phyloP scores from a whole-genome alignment of 306 rosid species.

The Comarum palustre region DNA sequence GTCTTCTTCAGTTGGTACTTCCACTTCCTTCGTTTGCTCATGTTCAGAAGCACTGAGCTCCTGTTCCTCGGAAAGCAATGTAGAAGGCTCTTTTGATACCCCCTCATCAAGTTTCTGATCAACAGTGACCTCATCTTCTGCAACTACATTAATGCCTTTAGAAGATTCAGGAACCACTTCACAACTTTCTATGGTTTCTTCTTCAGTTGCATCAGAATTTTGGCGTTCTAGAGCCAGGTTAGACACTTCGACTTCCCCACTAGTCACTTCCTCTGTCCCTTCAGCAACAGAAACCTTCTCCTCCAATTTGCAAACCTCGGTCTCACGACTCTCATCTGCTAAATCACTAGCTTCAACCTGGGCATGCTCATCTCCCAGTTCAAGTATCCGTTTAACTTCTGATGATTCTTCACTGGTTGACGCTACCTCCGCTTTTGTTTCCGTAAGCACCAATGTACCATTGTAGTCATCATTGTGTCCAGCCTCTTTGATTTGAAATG shows the following conservation, averaged over 20 bases:
- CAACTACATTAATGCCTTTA: not conserved
- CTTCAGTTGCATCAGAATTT: constrained; percentile 1
- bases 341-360: constrained; percentile 7
- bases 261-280: not conserved
- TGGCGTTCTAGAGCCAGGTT: not conserved
- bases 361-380: constrained; percentile 13
- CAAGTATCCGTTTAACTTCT: constrained; percentile 9
- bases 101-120: constrained; percentile 6
- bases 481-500: not conserved
- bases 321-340: not conserved
- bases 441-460: not conserved
- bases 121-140: constrained; percentile 12
- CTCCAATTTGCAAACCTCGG: not conserved
- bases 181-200: not conserved
- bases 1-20: not conserved
- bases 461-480: not conserved
- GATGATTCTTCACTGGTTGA: constrained; percentile 12
- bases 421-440: not conserved
- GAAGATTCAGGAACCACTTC: not conserved
- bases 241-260: not conserved
- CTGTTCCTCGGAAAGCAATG: constrained; percentile 8
- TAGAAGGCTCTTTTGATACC: constrained; percentile 2
- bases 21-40: constrained; percentile 13
- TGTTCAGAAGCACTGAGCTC: constrained; percentile 8
- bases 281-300: not conserved